Conservation (phyloP, 257 asterid genomes). For the Solanum microdontum region DNA sequence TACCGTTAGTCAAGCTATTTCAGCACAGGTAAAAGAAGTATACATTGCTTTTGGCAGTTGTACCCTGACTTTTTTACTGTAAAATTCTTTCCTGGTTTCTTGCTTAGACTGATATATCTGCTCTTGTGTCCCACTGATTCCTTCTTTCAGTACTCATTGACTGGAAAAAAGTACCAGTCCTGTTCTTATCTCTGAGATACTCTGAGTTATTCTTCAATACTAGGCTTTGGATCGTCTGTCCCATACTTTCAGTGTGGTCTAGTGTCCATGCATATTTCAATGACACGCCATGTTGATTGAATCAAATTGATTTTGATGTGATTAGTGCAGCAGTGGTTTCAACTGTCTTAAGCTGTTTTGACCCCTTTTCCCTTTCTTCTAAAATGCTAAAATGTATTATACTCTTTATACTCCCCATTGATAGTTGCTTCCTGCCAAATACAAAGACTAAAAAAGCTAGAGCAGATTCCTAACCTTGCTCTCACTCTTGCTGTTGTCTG, state of each 20-base stretch:
- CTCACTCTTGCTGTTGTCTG: neutral
- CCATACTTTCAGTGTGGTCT: neutral
- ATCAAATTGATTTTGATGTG: neutral
- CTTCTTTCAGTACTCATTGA: neutral
- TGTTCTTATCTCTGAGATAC: neutral
- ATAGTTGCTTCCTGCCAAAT: neutral
- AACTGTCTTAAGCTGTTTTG: neutral
- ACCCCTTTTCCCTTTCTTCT: neutral
- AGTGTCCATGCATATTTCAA: neutral
- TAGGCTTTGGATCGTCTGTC: neutral
- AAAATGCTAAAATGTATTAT: neutral
- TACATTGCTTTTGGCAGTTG: neutral
- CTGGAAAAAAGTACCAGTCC: neutral
- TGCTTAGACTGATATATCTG: neutral
- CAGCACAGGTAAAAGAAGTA: slow-evolving; percentile 33
- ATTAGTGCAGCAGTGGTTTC: neutral
- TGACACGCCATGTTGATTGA: neutral
- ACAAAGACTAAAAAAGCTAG: neutral
- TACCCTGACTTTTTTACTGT: neutral
- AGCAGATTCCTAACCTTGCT: neutral
- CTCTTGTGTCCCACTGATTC: neutral
- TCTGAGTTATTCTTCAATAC: neutral
- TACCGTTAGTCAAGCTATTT: slow-evolving; percentile 41
- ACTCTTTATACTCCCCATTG: neutral
- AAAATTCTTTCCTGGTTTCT: neutral